Evolutionary conservation across 805 yeast genomes (phyloP), one percentile per base, ranked within the genome.

Genomic region (Candida coquimbonensis): DNA sequence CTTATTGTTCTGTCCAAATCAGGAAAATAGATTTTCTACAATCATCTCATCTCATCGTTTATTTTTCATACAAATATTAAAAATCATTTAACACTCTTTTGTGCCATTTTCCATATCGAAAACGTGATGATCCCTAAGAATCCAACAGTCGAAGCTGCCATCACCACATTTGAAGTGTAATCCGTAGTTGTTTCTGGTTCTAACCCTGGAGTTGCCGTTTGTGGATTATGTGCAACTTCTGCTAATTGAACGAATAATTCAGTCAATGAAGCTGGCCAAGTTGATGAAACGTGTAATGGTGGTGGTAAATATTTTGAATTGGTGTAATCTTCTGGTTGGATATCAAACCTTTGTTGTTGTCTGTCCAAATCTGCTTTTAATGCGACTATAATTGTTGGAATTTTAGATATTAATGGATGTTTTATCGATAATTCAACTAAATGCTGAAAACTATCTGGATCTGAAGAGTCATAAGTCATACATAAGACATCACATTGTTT

Each of bases 281-380:
- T 74, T 0, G 95, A 85, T 0, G 96, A 87, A 2, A 91, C 85
- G 59, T 93, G 98, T 50, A 93, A 65, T 0, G 99, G 99, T 5
- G 93, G 86, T 11, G 82, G 80, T 14, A 93, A 61, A 47, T 64
- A 70, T 7, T 89, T 63, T 6, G 75, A 72, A 27, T 87, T 69
- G 0, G 96, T 82, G 57, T 81, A 89, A 26, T 79, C 82, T 54
- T 93, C 98, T 0, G 99, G 99, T 59, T 87, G 96, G 7, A 75
- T 68, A 45, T 78, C 86, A 35, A 83, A 80, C 34, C 99, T 65
- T 58, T 93, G 99, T 58, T 91, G 97, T 60, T 90, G 98, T 53
- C 95, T 81, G 62, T 93, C 99, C 34, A 88, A 69, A 64, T 93
- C 99, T 0, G 99, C 98, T 59, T 93, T 93, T 33, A 90, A 68